A percentile compares a stretch with the other conserved stretches of the same genome.
Conservation (phyloP, 2,329 filamentous ascomycete genomes). For the Xylariaceae sp. region DNA sequence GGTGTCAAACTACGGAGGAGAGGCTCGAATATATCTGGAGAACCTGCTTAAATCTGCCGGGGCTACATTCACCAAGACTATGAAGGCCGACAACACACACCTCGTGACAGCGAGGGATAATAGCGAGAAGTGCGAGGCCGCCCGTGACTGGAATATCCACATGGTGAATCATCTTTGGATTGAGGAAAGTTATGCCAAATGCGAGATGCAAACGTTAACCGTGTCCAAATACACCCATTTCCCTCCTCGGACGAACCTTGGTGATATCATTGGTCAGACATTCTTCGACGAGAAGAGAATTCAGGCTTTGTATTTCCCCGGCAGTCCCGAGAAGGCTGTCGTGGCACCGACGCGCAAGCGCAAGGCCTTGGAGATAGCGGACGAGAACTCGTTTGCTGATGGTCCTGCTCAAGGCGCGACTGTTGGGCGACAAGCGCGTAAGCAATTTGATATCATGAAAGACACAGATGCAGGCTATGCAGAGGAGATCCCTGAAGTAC, state of each 20-base stretch:
- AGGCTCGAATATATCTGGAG: slow-evolving; percentile 90
- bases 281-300: slow-evolving; percentile 71
- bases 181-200: slow-evolving; percentile 95
- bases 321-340: slow-evolving; percentile 56
- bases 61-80: slow-evolving; percentile 89
- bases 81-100: slow-evolving; percentile 95
- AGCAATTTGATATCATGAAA: slow-evolving; percentile 53
- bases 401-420: slow-evolving; percentile 56
- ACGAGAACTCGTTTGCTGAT: slow-evolving; percentile 57
- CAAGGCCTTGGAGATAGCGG: slow-evolving; percentile 56
- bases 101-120: slow-evolving; percentile 87
- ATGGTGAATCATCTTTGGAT: slow-evolving; percentile 97
- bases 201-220: slow-evolving; percentile 75
- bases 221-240: slow-evolving; percentile 84
- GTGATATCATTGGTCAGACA: slow-evolving; percentile 91
- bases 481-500: slow-evolving; percentile 44
- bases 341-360: slow-evolving; percentile 55
- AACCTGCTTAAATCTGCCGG: slow-evolving; percentile 86
- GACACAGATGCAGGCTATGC: slow-evolving; percentile 49
- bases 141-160: slow-evolving; percentile 88
- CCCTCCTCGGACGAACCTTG: slow-evolving; percentile 85
- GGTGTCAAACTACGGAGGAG: slow-evolving; percentile 94
- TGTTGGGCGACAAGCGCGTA: slow-evolving; percentile 49
- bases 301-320: slow-evolving; percentile 72
- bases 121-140: slow-evolving; percentile 93